These are phyloP conservation scores for Colletotrichum magnum DNA, from an alignment of 2,329 filamentous ascomycete genomes.

Conservation along the genomic window DNA sequence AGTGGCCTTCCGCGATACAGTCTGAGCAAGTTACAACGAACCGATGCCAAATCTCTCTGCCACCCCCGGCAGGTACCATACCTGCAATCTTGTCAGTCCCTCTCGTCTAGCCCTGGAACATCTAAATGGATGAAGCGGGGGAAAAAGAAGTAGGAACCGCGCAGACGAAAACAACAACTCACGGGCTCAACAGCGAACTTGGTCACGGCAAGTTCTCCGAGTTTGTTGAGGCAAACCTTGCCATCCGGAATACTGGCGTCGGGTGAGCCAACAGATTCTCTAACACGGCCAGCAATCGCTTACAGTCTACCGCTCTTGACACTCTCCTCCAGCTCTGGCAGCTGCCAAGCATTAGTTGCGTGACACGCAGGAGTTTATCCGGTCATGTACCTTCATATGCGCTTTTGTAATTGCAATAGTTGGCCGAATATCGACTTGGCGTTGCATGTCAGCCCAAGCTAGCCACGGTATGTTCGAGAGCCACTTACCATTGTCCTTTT, in stretches of 20 bases:
- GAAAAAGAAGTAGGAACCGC: neutral
- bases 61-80: slow-evolving; percentile 89
- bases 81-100: slow-evolving; percentile 48
- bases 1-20: slow-evolving; percentile 39
- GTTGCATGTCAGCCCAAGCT: no score
- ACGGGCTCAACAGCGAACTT: slow-evolving; percentile 98
- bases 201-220: slow-evolving; percentile 91
- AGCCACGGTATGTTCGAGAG: no score
- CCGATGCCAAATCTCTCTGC: slow-evolving; percentile 94
- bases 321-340: slow-evolving; percentile 94
- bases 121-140: no score
- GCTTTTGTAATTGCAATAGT: slow-evolving; percentile 94
- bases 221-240: slow-evolving; percentile 89
- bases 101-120: no score
- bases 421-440: slow-evolving; percentile 82
- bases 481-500: slow-evolving; percentile 75
- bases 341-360: slow-evolving; percentile 50
- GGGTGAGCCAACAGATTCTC: neutral
- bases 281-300: slow-evolving; percentile 44
- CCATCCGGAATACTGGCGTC: slow-evolving; percentile 76
- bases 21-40: slow-evolving; percentile 52
- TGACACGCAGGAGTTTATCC: slow-evolving; percentile 28
- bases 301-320: slow-evolving; percentile 83
- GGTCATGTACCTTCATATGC: slow-evolving; percentile 79
- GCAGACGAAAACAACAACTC: slow-evolving; percentile 56